A percentile compares a stretch with the other conserved stretches of the same genome.
phyloP scores from a whole-genome alignment of 2,329 filamentous ascomycete species.

The Acephala macrosclerotiorum region DNA sequence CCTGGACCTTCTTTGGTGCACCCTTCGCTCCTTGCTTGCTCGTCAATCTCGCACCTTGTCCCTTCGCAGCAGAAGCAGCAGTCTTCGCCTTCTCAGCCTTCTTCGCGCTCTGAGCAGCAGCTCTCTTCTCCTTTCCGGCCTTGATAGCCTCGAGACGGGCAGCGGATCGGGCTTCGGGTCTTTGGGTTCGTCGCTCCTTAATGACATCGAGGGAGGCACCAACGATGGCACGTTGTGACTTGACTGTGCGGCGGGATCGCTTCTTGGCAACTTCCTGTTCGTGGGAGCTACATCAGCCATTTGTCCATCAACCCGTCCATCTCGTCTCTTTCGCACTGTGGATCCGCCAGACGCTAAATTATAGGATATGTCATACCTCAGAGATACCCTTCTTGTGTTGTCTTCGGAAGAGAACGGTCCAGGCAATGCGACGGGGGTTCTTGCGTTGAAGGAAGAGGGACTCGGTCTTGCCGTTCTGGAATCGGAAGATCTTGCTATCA shows the following conservation, averaged over 20 bases:
- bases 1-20: slow-evolving; percentile 82
- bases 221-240: slow-evolving; percentile 98
- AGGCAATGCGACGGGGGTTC: slow-evolving; percentile 99
- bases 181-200: slow-evolving; percentile 96
- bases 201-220: slow-evolving; percentile 99
- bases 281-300: slow-evolving; percentile 29
- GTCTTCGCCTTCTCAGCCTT: slow-evolving; percentile 99
- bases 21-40: slow-evolving; percentile 99
- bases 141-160: slow-evolving; percentile 91
- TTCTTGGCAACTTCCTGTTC: slow-evolving; percentile 99
- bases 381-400: slow-evolving; percentile 99
- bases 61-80: slow-evolving; percentile 77
- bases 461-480: slow-evolving; percentile 99
- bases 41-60: slow-evolving; percentile 79
- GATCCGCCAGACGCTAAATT: slow-evolving; percentile 8
- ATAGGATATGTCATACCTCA: slow-evolving; percentile 76
- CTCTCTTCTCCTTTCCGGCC: slow-evolving; percentile 99
- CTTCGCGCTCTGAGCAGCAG: slow-evolving; percentile 86
- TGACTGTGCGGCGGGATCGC: slow-evolving; percentile 96
- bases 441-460: slow-evolving; percentile 99
- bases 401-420: slow-evolving; percentile 97
- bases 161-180: slow-evolving; percentile 93
- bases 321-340: background rate
- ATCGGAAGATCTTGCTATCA: slow-evolving; percentile 99
- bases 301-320: slow-evolving; percentile 15